Evolutionary conservation across 2,329 filamentous ascomycete genomes (phyloP).

Genomic region (Anisogramma anomala): DNA sequence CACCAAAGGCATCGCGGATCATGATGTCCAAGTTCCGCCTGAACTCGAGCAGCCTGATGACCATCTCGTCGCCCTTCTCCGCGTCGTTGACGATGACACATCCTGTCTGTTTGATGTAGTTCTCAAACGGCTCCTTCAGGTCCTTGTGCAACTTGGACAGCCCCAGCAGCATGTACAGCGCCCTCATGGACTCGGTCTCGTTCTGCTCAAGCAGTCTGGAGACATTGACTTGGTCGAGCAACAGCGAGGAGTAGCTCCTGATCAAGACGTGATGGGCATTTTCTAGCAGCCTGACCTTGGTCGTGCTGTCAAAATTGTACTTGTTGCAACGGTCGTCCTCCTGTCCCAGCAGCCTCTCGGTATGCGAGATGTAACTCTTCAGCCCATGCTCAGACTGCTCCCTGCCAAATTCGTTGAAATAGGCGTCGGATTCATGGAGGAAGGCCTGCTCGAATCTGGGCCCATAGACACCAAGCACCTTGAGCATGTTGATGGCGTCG

Average conservation of each 20-base stretch:
- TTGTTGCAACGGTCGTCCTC: conserved; percentile 69
- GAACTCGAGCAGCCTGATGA: conserved; percentile 67
- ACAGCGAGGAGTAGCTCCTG: conserved; percentile 50
- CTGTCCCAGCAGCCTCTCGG: conserved; percentile 54
- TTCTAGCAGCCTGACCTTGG: conserved; percentile 63
- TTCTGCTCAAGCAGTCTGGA: conserved; percentile 61
- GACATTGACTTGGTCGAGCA: conserved; percentile 57
- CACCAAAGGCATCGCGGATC: conserved; percentile 64
- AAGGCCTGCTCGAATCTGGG: conserved; percentile 70
- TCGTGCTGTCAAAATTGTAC: conserved; percentile 73
- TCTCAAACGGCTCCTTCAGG: conserved; percentile 61
- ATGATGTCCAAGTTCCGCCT: conserved; percentile 69
- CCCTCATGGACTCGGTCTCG: conserved; percentile 58
- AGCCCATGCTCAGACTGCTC: conserved; percentile 52
- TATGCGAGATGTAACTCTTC: conserved; percentile 63
- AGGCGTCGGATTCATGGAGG: conserved; percentile 53
- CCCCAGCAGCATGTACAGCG: conserved; percentile 66
- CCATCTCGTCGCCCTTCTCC: conserved; percentile 71
- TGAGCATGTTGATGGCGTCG: conserved; percentile 69
- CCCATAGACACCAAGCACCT: conserved; percentile 72
- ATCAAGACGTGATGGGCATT: conserved; percentile 65
- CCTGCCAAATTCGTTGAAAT: conserved; percentile 59
- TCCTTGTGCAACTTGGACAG: conserved; percentile 58
- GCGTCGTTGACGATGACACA: conserved; percentile 69
- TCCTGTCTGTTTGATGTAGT: conserved; percentile 68